Evolutionary conservation across 2,329 filamentous ascomycete genomes (phyloP).

Genomic region (Colletotrichum coccodes): DNA sequence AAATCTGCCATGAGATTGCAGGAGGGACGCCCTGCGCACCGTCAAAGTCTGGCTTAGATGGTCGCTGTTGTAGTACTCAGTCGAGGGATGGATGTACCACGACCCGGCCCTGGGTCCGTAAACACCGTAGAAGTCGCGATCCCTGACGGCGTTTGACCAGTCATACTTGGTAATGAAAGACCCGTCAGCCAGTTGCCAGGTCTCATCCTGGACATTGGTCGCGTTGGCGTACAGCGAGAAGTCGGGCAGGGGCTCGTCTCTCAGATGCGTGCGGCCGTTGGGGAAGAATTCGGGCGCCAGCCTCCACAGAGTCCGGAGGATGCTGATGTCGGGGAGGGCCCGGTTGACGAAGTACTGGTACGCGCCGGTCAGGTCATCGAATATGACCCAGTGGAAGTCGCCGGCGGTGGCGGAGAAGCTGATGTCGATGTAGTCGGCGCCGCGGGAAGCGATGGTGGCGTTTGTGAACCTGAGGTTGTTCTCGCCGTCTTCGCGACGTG

Average conservation of each 20-base stretch:
- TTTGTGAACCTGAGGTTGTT: slow-evolving; percentile 26
- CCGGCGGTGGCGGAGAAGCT: slow-evolving; percentile 27
- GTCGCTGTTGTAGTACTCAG: slow-evolving; percentile 30
- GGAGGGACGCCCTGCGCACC: background rate
- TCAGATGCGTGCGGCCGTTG: slow-evolving; percentile 28
- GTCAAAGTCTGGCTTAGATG: slow-evolving; percentile 30
- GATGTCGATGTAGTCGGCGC: slow-evolving; percentile 30
- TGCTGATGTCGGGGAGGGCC: slow-evolving; percentile 29
- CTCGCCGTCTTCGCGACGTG: slow-evolving; percentile 20
- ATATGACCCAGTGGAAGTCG: slow-evolving; percentile 33
- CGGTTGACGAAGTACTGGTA: slow-evolving; percentile 34
- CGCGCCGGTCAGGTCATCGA: slow-evolving; percentile 29
- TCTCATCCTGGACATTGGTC: slow-evolving; percentile 33
- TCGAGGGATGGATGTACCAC: slow-evolving; percentile 30
- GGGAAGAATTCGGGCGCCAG: slow-evolving; percentile 26
- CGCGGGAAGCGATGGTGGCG: slow-evolving; percentile 23
- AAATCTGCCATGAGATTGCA: background rate
- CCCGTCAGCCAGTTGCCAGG: slow-evolving; percentile 28
- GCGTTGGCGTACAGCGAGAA: slow-evolving; percentile 29
- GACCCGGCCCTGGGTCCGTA: slow-evolving; percentile 27
- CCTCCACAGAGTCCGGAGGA: slow-evolving; percentile 29
- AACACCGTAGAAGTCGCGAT: slow-evolving; percentile 31
- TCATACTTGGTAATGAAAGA: slow-evolving; percentile 32
- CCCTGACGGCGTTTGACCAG: slow-evolving; percentile 32
- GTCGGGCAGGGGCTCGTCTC: slow-evolving; percentile 30